Evolutionary conservation across 768 basidiomycete genomes (phyloP).

Genomic region (Collybiopsis confluens): DNA sequence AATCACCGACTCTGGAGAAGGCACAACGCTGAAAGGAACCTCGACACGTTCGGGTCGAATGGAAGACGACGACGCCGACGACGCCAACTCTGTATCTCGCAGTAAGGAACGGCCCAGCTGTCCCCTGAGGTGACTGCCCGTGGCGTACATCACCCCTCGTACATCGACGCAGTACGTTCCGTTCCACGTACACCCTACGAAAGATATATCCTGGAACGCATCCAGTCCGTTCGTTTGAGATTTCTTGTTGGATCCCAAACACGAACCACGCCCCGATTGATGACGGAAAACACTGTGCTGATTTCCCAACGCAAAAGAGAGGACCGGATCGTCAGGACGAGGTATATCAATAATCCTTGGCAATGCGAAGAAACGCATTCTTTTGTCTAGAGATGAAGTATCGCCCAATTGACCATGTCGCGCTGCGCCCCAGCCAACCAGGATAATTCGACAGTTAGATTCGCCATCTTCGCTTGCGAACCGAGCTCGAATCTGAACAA

Average conservation of each 20-base stretch:
- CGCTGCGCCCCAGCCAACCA: slow-evolving; percentile 80
- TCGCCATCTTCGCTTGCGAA: slow-evolving; percentile 18
- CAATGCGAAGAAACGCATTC: slow-evolving; percentile 25
- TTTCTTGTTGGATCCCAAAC: slow-evolving; percentile 71
- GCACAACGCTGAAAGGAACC: slow-evolving; percentile 17
- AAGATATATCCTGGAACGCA: slow-evolving; percentile 19
- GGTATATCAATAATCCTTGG: slow-evolving; percentile 26
- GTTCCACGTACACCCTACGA: slow-evolving; percentile 73
- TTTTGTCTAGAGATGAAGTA: slow-evolving; percentile 15
- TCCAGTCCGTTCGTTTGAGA: slow-evolving; percentile 49
- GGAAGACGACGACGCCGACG: no score
- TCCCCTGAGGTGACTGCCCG: slow-evolving; percentile 57
- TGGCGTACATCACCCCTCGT: slow-evolving; percentile 28
- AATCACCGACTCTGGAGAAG: slow-evolving; percentile 26
- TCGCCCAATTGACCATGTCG: slow-evolving; percentile 82
- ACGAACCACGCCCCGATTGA: slow-evolving; percentile 44
- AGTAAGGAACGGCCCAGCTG: slow-evolving; percentile 56
- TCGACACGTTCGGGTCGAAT: slow-evolving; percentile 11
- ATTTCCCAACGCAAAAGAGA: slow-evolving; percentile 34
- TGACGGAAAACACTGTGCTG: slow-evolving; percentile 52
- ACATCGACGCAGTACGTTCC: slow-evolving; percentile 50
- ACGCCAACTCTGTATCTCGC: background rate
- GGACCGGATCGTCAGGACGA: slow-evolving; percentile 22
- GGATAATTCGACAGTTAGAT: slow-evolving; percentile 14
- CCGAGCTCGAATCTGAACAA: slow-evolving; percentile 37